phyloP scores from a whole-genome alignment of 192 early-diverging fungal species.

The Backusella australiensis region DNA sequence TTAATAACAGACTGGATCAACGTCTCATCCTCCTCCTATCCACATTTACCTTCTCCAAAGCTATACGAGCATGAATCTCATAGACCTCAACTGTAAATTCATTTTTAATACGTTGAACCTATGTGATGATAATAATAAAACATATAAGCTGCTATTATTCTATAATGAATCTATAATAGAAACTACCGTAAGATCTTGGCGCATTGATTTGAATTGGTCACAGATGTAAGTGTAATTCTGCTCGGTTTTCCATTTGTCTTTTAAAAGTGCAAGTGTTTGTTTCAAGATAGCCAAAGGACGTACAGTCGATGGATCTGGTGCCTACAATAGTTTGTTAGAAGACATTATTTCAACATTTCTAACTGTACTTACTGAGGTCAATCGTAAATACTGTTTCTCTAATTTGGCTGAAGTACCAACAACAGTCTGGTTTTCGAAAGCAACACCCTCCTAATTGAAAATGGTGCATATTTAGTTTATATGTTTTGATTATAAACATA shows the following conservation, averaged over 20 bases:
- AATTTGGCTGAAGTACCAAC: conserved; percentile 82
- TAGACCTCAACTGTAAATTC: conserved; percentile 94
- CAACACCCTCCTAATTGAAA: conserved; percentile 58
- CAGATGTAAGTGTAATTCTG: conserved; percentile 94
- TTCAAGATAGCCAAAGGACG: conserved; percentile 77
- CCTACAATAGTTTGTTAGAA: conserved; percentile 38
- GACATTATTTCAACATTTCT: neutral
- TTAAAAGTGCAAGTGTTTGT: conserved; percentile 77
- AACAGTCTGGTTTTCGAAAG: conserved; percentile 83
- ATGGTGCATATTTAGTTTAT: neutral
- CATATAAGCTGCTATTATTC: neutral
- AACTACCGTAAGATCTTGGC: conserved; percentile 91
- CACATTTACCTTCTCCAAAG: conserved; percentile 76
- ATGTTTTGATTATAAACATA: too few species aligned
- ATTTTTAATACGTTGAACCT: conserved; percentile 89
- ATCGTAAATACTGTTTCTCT: conserved; percentile 87
- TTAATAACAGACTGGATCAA: too few species aligned
- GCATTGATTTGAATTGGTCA: conserved; percentile 93
- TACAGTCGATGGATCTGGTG: conserved; percentile 91
- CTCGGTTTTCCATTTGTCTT: conserved; percentile 81
- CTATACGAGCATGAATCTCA: conserved; percentile 93
- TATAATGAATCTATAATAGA: neutral
- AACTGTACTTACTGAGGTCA: conserved; percentile 71
- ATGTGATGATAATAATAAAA: neutral
- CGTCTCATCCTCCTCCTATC: neutral